phyloP scores from a whole-genome alignment of 352 stramenopile species.

The Phytophthora sp. region DNA sequence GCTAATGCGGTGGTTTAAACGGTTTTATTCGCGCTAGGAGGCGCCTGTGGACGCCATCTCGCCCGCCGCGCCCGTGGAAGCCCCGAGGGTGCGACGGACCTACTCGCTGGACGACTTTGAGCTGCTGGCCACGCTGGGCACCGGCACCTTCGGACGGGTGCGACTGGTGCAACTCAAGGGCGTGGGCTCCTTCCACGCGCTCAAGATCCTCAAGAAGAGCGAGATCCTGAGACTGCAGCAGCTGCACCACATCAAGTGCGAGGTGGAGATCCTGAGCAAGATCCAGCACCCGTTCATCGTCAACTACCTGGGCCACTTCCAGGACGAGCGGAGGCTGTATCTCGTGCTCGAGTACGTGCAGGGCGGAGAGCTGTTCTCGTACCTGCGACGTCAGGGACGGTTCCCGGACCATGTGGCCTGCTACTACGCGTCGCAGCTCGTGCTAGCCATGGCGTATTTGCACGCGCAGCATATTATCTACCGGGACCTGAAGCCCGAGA shows the following conservation, averaged over 20 bases:
- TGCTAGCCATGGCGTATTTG: slow-evolving; percentile 89
- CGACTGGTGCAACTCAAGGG: slow-evolving; percentile 78
- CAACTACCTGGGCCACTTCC: slow-evolving; percentile 87
- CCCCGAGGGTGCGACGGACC: slow-evolving; percentile 28
- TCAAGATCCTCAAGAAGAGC: slow-evolving; percentile 94
- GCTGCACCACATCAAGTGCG: slow-evolving; percentile 92
- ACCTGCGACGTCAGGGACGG: slow-evolving; percentile 82
- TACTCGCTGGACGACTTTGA: slow-evolving; percentile 81
- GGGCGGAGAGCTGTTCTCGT: slow-evolving; percentile 93
- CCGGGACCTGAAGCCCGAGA: slow-evolving; percentile 94
- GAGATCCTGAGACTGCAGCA: slow-evolving; percentile 90
- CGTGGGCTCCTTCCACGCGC: slow-evolving; percentile 69
- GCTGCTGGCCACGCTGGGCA: slow-evolving; percentile 79
- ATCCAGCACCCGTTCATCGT: slow-evolving; percentile 93
- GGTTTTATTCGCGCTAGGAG: slow-evolving; percentile 28
- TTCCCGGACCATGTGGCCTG: slow-evolving; percentile 86
- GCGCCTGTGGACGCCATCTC: slow-evolving; percentile 60
- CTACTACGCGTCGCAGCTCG: slow-evolving; percentile 90
- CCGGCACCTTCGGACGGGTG: slow-evolving; percentile 90
- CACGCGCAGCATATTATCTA: slow-evolving; percentile 94
- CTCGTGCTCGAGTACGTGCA: slow-evolving; percentile 93
- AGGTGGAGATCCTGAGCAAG: slow-evolving; percentile 89
- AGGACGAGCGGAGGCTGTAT: slow-evolving; percentile 91
- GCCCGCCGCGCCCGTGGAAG: slow-evolving; percentile 44
- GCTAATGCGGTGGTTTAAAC: not conserved